Evolutionary conservation across 169 alveolate species (phyloP).

Genomic region (Plasmodium vivax): DNA sequence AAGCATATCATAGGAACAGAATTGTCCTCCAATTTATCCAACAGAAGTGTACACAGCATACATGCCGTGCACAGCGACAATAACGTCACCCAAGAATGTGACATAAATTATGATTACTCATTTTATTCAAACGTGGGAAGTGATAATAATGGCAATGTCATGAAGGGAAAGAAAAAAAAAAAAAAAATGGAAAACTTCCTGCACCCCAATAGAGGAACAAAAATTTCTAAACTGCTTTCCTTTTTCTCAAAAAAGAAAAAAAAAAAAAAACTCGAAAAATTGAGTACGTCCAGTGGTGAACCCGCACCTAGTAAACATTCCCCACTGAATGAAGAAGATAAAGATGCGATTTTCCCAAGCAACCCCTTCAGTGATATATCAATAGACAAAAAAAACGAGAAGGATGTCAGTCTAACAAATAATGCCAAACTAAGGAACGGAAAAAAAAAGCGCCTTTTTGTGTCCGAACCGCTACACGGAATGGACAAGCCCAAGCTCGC

Average conservation of each 20-base stretch:
- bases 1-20: not conserved
- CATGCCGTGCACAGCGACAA: not conserved
- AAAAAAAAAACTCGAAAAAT: not conserved
- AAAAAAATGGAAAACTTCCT: not conserved
- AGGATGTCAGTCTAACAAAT: not conserved
- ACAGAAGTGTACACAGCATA: not conserved
- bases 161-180: not conserved
- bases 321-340: not conserved
- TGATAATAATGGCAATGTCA: not conserved
- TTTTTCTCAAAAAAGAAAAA: constrained; percentile 34
- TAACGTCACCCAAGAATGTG: not conserved
- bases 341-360: not conserved
- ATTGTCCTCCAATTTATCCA: not conserved
- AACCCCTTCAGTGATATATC: not conserved
- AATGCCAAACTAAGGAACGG: not conserved
- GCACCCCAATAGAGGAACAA: constrained; percentile 4
- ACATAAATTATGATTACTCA: not conserved
- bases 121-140: not conserved
- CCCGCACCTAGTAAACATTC: not conserved
- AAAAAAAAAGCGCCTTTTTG: not conserved
- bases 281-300: not conserved
- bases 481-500: constrained; percentile 43
- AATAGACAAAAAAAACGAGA: not conserved
- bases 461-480: constrained; percentile 45
- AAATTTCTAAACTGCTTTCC: constrained; percentile 19